Evolutionary conservation across 129 eudicot species (phyloP).

Genomic region (Chrysanthemum makinoi): DNA sequence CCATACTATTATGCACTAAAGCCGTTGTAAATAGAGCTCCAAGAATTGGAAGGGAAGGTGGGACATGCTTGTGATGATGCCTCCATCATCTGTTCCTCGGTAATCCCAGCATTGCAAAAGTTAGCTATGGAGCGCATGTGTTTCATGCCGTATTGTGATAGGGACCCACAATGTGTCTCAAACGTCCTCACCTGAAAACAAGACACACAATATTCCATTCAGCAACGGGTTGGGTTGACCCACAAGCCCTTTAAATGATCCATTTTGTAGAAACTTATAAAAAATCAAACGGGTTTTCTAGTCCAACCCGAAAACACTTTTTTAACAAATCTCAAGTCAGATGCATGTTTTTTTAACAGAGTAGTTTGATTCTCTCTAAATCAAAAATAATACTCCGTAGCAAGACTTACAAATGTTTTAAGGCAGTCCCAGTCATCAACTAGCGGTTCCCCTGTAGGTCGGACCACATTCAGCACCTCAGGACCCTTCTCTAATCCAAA

Average conservation of each 20-base stretch:
- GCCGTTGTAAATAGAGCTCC: slow-evolving; percentile 41
- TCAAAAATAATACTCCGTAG: background rate
- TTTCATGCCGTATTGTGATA: slow-evolving; percentile 44
- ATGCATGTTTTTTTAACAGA: background rate
- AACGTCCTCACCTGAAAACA: slow-evolving; percentile 65
- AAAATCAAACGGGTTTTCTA: too few species aligned
- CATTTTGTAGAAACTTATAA: too few species aligned
- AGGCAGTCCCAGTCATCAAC: slow-evolving; percentile 93
- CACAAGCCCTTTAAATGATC: too few species aligned
- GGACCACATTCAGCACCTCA: slow-evolving; percentile 50
- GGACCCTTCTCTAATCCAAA: slow-evolving; percentile 66
- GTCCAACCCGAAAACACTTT: too few species aligned
- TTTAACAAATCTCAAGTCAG: too few species aligned
- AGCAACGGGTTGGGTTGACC: too few species aligned
- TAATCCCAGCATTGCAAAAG: slow-evolving; percentile 70
- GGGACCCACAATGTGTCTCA: slow-evolving; percentile 76
- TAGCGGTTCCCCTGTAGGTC: slow-evolving; percentile 77
- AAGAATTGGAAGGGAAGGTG: slow-evolving; percentile 47
- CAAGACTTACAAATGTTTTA: slow-evolving; percentile 60
- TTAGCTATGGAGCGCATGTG: too few species aligned
- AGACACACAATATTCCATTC: background rate
- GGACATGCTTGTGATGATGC: slow-evolving; percentile 71
- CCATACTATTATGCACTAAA: too few species aligned
- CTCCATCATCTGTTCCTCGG: slow-evolving; percentile 39
- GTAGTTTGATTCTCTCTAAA: background rate